These are phyloP conservation scores for Herpotrichia juniperi DNA, from an alignment of 2,329 filamentous ascomycete species.

Conservation along the genomic window DNA sequence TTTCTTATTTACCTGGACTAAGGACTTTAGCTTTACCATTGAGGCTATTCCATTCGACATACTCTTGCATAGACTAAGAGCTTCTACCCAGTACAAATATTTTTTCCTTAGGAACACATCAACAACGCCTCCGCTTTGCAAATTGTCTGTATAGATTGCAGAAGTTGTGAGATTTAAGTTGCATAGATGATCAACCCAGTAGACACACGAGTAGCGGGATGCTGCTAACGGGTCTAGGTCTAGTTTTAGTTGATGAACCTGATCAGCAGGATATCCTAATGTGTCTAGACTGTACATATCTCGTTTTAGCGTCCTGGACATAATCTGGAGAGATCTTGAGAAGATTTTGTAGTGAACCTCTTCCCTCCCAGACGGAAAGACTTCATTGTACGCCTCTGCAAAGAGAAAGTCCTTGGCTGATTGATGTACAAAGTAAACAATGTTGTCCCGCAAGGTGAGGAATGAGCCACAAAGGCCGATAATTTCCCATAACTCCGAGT, in stretches of 20 bases:
- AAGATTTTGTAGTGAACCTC: slow-evolving; percentile 5
- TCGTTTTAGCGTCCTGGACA: slow-evolving; percentile 22
- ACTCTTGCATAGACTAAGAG: slow-evolving; percentile 5
- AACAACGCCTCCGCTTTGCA: slow-evolving; percentile 10
- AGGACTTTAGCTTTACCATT: slow-evolving; percentile 11
- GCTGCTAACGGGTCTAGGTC: slow-evolving; percentile 31
- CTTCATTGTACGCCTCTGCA: slow-evolving; percentile 15
- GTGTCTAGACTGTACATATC: slow-evolving; percentile 27
- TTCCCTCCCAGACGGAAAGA: slow-evolving; percentile 39
- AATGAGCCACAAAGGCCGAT: slow-evolving; percentile 1
- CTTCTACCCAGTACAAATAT: too few species aligned
- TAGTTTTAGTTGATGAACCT: slow-evolving; percentile 23
- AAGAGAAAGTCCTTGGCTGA: slow-evolving; percentile 52
- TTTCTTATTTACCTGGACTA: slow-evolving; percentile 12
- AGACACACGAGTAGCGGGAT: slow-evolving; percentile 32
- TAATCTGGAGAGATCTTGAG: slow-evolving; percentile 35
- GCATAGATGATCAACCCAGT: too few species aligned
- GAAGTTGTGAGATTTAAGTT: too few species aligned
- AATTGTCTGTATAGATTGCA: too few species aligned
- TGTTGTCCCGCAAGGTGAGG: neutral
- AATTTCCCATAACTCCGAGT: neutral
- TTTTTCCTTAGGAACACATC: slow-evolving; percentile 9
- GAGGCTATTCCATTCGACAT: slow-evolving; percentile 12
- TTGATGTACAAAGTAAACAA: slow-evolving; percentile 44
- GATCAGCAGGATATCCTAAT: slow-evolving; percentile 19